Base-by-base conservation (phyloP, 1,284 basidiomycete species). In the Ceratobasidium papillatum region DNA sequence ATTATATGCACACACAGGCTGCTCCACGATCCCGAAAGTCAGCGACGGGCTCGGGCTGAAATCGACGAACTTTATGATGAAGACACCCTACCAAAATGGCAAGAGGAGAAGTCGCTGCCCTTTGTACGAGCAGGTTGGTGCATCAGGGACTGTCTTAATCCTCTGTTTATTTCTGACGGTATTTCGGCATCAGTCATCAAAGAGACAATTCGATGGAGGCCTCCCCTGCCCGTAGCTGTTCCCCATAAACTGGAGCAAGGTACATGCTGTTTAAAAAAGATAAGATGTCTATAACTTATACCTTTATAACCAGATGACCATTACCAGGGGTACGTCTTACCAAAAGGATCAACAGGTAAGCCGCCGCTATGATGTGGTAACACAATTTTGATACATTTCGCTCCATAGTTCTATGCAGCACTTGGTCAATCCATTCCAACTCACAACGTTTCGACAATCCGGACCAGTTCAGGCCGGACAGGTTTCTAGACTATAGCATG, bases 381-480 rank as follows among this genome's bases (percentile, higher is more conserved):
- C 14, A 41, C 7, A 14, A 41, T 41, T 41, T 14, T 7, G 14
- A 7, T 41, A 22, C 12, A 5, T 9, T 19, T n/a, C 30, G 1
- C 12, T 22, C n/a, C 22, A 68, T 14, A 41, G 66, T 71, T 12
- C 19, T 71, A 5, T 71, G 66, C 25, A 58, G 32, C 41, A 4
- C 30, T 7, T 71, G n/a, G n/a, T 36, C 54, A 8, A 59, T 71
- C 34, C 66, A 71, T 22, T 22, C 17, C 3, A 59, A 99, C 82
- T 88, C 93, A 25, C 85, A 86, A 56, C 90, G 96, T 71, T 99
- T 93, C 86, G 93, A 94, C 41, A 88, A 96, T 72, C 95, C 97
- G 1, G 94, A 97, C 47, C 82, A 84, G 76, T 91, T 99, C 83
- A 79, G 85, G 36, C 97, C 97, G 7, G 96, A 98, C 82, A 91